phyloP scores from a whole-genome alignment of 1,284 basidiomycete species.

The Rhodotorula sp. region DNA sequence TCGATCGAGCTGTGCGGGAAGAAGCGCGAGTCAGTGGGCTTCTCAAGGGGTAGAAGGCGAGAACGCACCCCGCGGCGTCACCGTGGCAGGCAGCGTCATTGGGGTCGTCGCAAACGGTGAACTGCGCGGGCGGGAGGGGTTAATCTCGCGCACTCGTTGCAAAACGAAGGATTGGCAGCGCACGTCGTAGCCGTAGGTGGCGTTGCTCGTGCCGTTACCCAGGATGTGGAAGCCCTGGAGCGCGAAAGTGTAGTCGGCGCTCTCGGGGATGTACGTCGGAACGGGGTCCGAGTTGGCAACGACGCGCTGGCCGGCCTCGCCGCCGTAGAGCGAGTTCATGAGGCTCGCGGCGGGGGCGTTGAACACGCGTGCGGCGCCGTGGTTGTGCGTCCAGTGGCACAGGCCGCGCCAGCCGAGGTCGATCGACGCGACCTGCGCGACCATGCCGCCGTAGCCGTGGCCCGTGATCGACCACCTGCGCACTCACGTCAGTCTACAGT shows the following conservation, averaged over 20 bases:
- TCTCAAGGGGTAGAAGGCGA: no score
- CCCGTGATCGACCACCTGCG: conserved; percentile 46
- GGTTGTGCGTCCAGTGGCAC: conserved; percentile 30
- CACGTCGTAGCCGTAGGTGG: conserved; percentile 41
- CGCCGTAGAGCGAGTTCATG: conserved; percentile 43
- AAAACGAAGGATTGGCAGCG: not conserved
- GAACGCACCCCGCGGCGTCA: not conserved
- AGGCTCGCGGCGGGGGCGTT: conserved; percentile 42
- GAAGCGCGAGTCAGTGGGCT: not conserved
- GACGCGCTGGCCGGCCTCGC: conserved; percentile 44
- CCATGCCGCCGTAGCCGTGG: conserved; percentile 44
- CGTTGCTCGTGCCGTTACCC: conserved; percentile 39
- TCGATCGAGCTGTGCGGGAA: not conserved
- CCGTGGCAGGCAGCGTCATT: conserved; percentile 42
- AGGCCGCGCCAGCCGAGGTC: conserved; percentile 41
- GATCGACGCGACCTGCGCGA: conserved; percentile 41
- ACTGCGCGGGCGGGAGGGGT: conserved; percentile 3
- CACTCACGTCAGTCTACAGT: not conserved
- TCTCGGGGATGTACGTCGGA: conserved; percentile 41
- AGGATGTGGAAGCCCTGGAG: conserved; percentile 45
- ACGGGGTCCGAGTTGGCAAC: conserved; percentile 44
- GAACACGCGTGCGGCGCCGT: conserved; percentile 38
- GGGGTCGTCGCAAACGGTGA: conserved; percentile 34
- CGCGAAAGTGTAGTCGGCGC: conserved; percentile 41
- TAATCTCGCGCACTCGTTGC: not conserved